Evolutionary conservation across 1,284 basidiomycete genomes (phyloP).

Genomic region (Lentinus polychrous): DNA sequence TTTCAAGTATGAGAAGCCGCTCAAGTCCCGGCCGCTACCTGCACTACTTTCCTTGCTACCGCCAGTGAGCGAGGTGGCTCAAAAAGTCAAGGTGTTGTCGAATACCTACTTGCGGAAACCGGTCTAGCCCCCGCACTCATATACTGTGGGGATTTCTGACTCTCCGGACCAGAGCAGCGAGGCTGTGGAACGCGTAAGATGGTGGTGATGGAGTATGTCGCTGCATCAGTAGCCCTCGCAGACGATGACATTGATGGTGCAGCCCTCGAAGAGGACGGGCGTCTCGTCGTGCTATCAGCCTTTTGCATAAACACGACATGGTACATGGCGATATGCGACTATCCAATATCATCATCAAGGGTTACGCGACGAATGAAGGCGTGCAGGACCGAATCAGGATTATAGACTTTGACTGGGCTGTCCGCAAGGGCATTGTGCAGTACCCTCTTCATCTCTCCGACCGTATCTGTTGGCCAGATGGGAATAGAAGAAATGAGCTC

Average conservation of each 20-base stretch:
- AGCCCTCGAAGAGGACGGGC: too few species aligned
- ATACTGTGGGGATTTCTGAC: constrained; percentile 11
- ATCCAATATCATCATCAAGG: constrained; percentile 15
- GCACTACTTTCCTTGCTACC: constrained; percentile 9
- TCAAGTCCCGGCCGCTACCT: not conserved
- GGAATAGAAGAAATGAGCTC: not conserved
- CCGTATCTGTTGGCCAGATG: not conserved
- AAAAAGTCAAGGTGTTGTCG: constrained; percentile 15
- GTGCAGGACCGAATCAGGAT: constrained; percentile 7
- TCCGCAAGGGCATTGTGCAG: constrained; percentile 13
- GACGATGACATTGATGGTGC: too few species aligned
- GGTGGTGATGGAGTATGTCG: constrained; percentile 8
- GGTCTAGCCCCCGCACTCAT: constrained; percentile 15
- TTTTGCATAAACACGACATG: not conserved
- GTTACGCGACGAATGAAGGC: not conserved
- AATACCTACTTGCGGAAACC: constrained; percentile 15
- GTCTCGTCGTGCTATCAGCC: too few species aligned
- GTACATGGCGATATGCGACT: constrained; percentile 19
- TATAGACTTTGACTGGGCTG: constrained; percentile 23
- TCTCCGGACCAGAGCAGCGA: not conserved
- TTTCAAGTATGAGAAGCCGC: constrained; percentile 2
- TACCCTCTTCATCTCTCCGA: constrained; percentile 16
- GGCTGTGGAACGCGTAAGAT: constrained; percentile 4
- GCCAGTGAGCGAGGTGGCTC: not conserved
- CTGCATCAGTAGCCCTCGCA: too few species aligned